phyloP scores from a whole-genome alignment of 1,284 basidiomycete genomes.

The Malassezia sympodialis region DNA sequence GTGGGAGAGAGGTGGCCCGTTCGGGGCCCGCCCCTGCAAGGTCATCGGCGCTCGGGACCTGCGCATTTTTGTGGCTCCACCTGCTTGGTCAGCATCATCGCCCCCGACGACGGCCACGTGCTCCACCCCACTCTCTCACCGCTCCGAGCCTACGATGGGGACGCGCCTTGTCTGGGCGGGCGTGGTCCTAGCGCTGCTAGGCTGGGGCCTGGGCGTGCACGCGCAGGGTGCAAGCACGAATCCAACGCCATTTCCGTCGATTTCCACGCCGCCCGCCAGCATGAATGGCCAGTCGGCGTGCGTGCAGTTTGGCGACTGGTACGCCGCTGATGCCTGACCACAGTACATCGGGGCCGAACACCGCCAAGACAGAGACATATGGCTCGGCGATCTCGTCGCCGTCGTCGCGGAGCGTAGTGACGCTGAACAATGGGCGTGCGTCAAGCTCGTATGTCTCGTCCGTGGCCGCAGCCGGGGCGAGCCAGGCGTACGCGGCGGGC shows the following conservation, averaged over 20 bases:
- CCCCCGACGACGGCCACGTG: background rate
- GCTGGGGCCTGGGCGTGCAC: background rate
- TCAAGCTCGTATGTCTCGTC: slow-evolving; percentile 4
- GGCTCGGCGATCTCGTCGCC: background rate
- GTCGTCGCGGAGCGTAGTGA: slow-evolving; percentile 2
- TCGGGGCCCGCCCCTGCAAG: background rate
- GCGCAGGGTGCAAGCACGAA: background rate
- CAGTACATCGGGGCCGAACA: slow-evolving; percentile 2
- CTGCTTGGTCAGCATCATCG: background rate
- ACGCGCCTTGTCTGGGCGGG: background rate
- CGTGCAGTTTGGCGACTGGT: slow-evolving; percentile 17
- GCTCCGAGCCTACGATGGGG: background rate
- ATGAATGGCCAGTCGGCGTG: slow-evolving; percentile 12
- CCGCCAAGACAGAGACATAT: slow-evolving; percentile 13
- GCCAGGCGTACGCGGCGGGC: background rate
- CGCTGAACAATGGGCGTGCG: background rate
- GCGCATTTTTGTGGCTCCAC: background rate
- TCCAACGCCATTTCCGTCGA: slow-evolving; percentile 1
- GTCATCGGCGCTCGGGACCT: background rate
- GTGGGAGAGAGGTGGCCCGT: slow-evolving; percentile 5
- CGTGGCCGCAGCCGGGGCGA: slow-evolving; percentile 6
- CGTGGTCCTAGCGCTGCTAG: background rate
- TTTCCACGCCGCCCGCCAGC: background rate
- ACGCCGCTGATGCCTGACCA: background rate
- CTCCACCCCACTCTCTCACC: background rate